Evolutionary conservation across 2,329 filamentous ascomycete genomes (phyloP).

Genomic region (Scorias spongiosa): DNA sequence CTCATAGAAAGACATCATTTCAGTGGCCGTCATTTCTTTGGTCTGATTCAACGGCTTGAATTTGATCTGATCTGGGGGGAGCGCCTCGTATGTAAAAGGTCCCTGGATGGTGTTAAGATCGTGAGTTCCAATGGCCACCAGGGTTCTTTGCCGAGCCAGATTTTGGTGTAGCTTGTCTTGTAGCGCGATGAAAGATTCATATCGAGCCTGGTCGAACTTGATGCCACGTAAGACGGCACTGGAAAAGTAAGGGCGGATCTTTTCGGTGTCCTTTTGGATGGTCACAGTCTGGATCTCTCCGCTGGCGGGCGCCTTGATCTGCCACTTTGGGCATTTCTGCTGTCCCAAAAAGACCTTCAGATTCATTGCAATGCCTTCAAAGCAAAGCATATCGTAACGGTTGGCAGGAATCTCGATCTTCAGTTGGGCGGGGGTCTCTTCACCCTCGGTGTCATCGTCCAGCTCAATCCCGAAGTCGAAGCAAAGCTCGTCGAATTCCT

Average conservation of each 20-base stretch:
- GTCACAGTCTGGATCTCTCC: conserved; percentile 68
- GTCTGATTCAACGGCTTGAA: conserved; percentile 86
- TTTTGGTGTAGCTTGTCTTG: conserved; percentile 99
- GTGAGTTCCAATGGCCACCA: conserved; percentile 96
- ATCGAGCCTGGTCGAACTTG: conserved; percentile 78
- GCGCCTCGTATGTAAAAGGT: conserved; percentile 91
- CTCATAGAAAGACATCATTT: conserved; percentile 90
- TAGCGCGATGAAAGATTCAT: conserved; percentile 92
- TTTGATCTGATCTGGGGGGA: conserved; percentile 78
- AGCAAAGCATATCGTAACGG: conserved; percentile 82
- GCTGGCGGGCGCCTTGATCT: conserved; percentile 53
- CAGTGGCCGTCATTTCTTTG: conserved; percentile 69
- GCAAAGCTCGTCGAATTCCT: conserved; percentile 92
- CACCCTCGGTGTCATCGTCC: conserved; percentile 82
- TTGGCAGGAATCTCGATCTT: conserved; percentile 98
- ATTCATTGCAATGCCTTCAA: conserved; percentile 91
- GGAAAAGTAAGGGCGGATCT: conserved; percentile 76
- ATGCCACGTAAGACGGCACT: conserved; percentile 80
- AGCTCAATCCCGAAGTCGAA: conserved; percentile 98
- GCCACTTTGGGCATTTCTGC: conserved; percentile 62
- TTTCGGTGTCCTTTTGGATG: conserved; percentile 48
- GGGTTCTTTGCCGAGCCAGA: conserved; percentile 75
- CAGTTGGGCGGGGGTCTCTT: conserved; percentile 77
- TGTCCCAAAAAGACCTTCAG: conserved; percentile 86
- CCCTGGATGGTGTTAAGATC: conserved; percentile 87